Percentiles rank a stretch among this genome's conserved stretches.
These are phyloP conservation scores for Apiosordaria backusii DNA, from an alignment of 495 filamentous ascomycete species.

Conservation along the genomic window DNA sequence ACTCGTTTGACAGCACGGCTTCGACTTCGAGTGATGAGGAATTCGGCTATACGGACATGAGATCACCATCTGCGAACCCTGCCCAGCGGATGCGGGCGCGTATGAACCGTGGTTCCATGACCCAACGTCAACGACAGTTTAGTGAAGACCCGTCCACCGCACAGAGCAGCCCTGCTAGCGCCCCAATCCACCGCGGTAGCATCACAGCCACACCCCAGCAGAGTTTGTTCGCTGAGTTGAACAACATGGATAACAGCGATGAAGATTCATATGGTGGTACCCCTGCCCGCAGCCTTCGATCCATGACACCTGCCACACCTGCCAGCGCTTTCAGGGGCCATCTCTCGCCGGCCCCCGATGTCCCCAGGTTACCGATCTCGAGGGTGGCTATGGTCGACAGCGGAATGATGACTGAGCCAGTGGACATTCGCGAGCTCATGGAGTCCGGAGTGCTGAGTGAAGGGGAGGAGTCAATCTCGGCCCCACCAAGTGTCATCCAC, in stretches of 20 bases:
- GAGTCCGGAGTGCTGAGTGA: background rate
- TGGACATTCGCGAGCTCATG: conserved; percentile 21
- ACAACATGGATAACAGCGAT: conserved; percentile 64
- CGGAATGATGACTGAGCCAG: conserved; percentile 85
- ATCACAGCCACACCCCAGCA: conserved; percentile 52
- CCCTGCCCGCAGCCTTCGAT: conserved; percentile 44
- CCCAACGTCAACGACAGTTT: conserved; percentile 58
- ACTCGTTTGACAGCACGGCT: conserved; percentile 81
- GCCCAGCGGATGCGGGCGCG: conserved; percentile 68
- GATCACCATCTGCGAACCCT: conserved; percentile 58
- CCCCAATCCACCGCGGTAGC: conserved; percentile 38
- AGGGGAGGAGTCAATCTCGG: conserved; percentile 4
- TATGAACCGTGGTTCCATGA: conserved; percentile 57
- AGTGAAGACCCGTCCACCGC: conserved; percentile 57
- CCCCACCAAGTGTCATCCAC: conserved; percentile 23
- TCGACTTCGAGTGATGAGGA: conserved; percentile 83
- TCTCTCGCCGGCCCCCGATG: conserved; percentile 50
- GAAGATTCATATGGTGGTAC: conserved; percentile 51
- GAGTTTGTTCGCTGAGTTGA: conserved; percentile 87
- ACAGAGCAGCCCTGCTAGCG: conserved; percentile 53
- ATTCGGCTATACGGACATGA: conserved; percentile 42
- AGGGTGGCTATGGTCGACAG: conserved; percentile 66
- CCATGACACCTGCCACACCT: conserved; percentile 39
- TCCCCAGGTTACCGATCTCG: conserved; percentile 47
- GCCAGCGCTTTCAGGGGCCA: conserved; percentile 30